Conservation (phyloP, 148 eudicot genomes). For the Rhododendron vialii region DNA sequence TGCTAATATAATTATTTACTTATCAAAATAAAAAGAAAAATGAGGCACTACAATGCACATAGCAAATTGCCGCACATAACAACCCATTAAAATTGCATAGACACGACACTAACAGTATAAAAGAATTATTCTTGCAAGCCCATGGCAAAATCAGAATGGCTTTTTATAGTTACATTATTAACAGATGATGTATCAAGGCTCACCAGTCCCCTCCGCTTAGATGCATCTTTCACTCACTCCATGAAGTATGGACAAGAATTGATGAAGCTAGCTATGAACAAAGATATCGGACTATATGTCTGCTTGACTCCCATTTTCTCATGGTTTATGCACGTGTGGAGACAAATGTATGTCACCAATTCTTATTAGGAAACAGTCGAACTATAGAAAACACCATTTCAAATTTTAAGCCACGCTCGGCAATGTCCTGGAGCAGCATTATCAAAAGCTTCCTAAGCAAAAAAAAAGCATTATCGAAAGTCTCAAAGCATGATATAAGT, state of each 20-base stretch:
- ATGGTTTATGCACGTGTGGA: background rate
- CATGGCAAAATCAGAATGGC: background rate
- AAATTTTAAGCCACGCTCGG: background rate
- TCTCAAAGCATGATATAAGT: background rate
- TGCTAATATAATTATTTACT: no score
- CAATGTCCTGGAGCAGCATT: background rate
- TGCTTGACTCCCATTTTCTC: background rate
- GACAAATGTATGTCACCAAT: background rate
- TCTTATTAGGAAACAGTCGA: background rate
- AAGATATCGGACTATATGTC: background rate
- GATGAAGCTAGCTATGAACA: background rate
- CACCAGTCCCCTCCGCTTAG: background rate
- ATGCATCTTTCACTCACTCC: background rate
- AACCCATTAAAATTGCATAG: background rate
- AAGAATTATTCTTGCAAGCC: background rate
- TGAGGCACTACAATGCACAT: background rate
- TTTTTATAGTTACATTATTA: background rate
- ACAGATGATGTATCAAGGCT: background rate
- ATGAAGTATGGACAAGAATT: background rate
- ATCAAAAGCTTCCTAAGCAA: background rate
- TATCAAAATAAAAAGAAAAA: no score
- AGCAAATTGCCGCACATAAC: background rate
- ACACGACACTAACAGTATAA: background rate
- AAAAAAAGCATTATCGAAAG: background rate
- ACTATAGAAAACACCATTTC: background rate